Evolutionary conservation across 1,284 basidiomycete species (phyloP), one percentile per base, ranked within the genome.

Genomic region (Pseudozyma pruni): DNA sequence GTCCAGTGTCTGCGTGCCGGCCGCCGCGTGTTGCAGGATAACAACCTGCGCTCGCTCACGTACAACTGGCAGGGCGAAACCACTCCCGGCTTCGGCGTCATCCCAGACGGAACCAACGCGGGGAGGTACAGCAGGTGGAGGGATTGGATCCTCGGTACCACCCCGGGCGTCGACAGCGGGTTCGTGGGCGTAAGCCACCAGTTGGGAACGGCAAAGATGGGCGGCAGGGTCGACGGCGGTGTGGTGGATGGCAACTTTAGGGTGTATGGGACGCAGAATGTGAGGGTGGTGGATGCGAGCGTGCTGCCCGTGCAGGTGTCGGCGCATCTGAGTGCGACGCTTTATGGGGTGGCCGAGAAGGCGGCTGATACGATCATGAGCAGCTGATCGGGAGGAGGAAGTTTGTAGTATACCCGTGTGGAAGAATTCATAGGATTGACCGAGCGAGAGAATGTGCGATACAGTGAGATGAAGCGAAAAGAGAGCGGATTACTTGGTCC

Each of bases 201-300:
- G 5, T 84, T 89, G 40, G 88, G 86, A 0, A 89, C 88, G 0
- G 85, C 85, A 2, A 83, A 88, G 4, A 89, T 90, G 88, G 88
- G 88, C 86, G 83, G 81, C 35, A 83, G 85, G 31, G 84, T 83
- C 2, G 83, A 88, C 5, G 89, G 89, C 27, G 89, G 88, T 75
- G 81, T 78, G 61, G 85, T 84, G 8, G 84, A 83, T 40, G 49
- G 42, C 2, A 20, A 62, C 9, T 67, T 82, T 39, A 71, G 60
- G 35, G 81, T 83, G 10, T 66, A 86, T 85, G 19, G 85, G 1
- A 72, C 73, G 8, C 16, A 32, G 25, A 78, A 78, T 34, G 62
- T 80, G 1, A 61, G 77, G 31, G 74, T 79, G 22, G 71, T 78
- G 13, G 78, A 80, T 51, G 78, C 75, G 7, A 64, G 58, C 27